These are phyloP conservation scores for Vinca minor DNA, from an alignment of 257 asterid genomes.

Conservation along the genomic window DNA sequence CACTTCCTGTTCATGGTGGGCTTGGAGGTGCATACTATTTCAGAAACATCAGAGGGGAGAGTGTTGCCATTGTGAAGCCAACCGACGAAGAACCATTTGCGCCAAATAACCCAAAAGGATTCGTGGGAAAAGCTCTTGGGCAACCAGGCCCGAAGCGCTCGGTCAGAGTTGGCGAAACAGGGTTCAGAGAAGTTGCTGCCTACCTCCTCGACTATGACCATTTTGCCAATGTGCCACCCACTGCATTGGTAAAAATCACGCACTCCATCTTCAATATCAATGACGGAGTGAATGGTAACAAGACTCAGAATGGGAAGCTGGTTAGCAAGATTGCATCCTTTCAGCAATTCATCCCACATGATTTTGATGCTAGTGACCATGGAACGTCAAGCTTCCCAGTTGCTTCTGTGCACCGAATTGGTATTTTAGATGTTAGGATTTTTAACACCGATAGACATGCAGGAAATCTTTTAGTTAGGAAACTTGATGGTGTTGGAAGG, in stretches of 20 bases:
- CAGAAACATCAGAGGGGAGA: constrained; percentile 68
- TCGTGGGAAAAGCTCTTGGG: constrained; percentile 91
- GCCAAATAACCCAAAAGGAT: constrained; percentile 94
- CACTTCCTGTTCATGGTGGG: constrained; percentile 70
- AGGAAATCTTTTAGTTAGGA: constrained; percentile 89
- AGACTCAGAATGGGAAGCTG: constrained; percentile 42
- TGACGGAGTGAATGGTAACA: constrained; percentile 71
- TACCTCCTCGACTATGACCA: constrained; percentile 79
- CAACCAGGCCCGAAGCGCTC: constrained; percentile 87
- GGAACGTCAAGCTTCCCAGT: constrained; percentile 96
- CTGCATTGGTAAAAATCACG: constrained; percentile 84
- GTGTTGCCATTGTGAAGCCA: constrained; percentile 94
- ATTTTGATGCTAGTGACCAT: constrained; percentile 91
- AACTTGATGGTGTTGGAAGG: constrained; percentile 68
- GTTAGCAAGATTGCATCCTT: constrained; percentile 94
- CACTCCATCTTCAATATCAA: constrained; percentile 79
- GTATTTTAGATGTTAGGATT: constrained; percentile 89
- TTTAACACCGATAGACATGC: constrained; percentile 94
- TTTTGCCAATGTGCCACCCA: constrained; percentile 89
- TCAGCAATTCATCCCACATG: constrained; percentile 76
- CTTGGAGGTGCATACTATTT: constrained; percentile 96
- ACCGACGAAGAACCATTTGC: constrained; percentile 98
- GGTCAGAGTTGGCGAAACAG: constrained; percentile 91
- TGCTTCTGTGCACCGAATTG: constrained; percentile 82
- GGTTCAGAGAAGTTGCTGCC: constrained; percentile 93